A percentile compares a stretch with the other conserved stretches of the same genome.
Evolutionary conservation across 1,284 basidiomycete species (phyloP).

Genomic region (Ustilago curta): DNA sequence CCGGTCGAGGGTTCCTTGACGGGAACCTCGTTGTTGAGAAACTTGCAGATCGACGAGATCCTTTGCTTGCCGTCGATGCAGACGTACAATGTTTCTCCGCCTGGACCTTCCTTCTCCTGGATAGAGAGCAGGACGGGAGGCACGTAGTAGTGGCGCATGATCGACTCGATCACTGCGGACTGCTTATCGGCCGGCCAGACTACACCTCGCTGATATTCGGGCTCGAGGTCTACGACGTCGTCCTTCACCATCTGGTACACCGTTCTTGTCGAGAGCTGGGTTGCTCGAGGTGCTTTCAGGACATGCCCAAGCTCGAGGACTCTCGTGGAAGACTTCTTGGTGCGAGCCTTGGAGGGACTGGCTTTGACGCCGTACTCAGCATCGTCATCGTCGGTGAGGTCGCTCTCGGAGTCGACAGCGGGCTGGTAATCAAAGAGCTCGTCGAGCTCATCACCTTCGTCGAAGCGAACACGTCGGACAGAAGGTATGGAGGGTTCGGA

Average conservation of each 20-base stretch:
- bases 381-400: slow-evolving; percentile 21
- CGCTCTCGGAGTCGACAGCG: slow-evolving; percentile 13
- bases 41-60: slow-evolving; percentile 50
- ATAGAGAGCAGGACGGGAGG: slow-evolving; percentile 55
- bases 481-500: neutral
- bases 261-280: slow-evolving; percentile 32
- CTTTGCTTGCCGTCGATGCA: slow-evolving; percentile 62
- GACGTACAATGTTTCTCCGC: slow-evolving; percentile 29
- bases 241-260: slow-evolving; percentile 39
- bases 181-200: slow-evolving; percentile 54
- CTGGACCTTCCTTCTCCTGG: slow-evolving; percentile 4
- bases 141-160: slow-evolving; percentile 58
- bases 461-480: neutral
- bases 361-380: slow-evolving; percentile 13
- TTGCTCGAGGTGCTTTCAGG: slow-evolving; percentile 37
- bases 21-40: slow-evolving; percentile 48
- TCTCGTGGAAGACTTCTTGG: slow-evolving; percentile 50
- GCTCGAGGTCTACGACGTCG: slow-evolving; percentile 52
- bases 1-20: slow-evolving; percentile 39
- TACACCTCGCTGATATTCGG: slow-evolving; percentile 58
- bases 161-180: slow-evolving; percentile 56
- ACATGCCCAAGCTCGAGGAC: slow-evolving; percentile 42
- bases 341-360: neutral
- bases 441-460: slow-evolving; percentile 35
- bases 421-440: slow-evolving; percentile 42